phyloP scores from a whole-genome alignment of 306 rosid genomes.

The Cucurbita moschata region DNA sequence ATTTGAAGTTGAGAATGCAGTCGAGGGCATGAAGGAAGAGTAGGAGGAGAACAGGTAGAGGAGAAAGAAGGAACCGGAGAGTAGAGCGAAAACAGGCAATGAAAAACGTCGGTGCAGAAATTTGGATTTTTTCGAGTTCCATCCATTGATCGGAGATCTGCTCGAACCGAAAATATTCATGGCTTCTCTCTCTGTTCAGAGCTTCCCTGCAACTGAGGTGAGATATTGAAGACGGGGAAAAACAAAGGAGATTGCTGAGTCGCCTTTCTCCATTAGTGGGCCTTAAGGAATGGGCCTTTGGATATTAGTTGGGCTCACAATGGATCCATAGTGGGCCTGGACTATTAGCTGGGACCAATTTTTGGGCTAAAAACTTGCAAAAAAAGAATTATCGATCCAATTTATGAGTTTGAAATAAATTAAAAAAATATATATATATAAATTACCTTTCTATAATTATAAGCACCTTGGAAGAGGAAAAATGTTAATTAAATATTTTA shows the following conservation, averaged over 20 bases:
- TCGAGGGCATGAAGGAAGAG: not conserved
- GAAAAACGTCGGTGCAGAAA: slow-evolving; percentile 15
- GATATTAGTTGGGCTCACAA: not conserved
- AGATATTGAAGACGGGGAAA: not conserved
- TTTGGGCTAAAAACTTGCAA: no score
- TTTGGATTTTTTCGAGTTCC: slow-evolving; percentile 22
- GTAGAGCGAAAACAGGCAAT: slow-evolving; percentile 12
- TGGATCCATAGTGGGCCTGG: not conserved
- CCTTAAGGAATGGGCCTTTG: not conserved
- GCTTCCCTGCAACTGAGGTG: not conserved
- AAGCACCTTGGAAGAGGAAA: no score
- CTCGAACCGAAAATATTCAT: slow-evolving; percentile 17
- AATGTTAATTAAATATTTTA: no score
- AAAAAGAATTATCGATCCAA: no score
- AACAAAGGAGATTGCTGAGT: not conserved
- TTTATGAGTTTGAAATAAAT: no score
- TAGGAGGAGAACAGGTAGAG: slow-evolving; percentile 26
- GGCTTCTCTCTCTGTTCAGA: not conserved
- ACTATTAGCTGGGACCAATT: not conserved
- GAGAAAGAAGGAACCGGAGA: slow-evolving; percentile 16
- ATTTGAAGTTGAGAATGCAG: not conserved
- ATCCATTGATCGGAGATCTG: slow-evolving; percentile 22
- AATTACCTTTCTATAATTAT: no score
- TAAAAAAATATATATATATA: no score
- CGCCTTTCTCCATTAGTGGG: not conserved